Conservation (phyloP, 768 basidiomycete species). For the Rhizopogon vinicolor region DNA sequence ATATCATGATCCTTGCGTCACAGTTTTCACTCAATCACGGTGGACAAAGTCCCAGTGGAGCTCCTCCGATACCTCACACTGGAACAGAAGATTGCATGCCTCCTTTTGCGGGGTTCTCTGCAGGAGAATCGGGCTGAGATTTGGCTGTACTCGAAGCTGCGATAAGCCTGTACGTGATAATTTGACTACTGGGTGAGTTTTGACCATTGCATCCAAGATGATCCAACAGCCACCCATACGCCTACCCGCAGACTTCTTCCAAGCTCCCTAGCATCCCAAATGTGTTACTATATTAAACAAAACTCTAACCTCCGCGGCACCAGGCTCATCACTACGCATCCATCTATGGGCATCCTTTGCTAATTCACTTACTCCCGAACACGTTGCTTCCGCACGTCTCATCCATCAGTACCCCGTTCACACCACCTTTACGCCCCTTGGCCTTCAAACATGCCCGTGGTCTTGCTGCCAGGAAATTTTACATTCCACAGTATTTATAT, state of each 20-base stretch:
- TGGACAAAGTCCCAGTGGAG: neutral
- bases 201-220: neutral
- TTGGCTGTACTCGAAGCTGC: neutral
- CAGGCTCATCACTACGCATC: neutral
- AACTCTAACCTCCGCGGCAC: neutral
- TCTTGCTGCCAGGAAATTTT: constrained; percentile 18
- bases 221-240: neutral
- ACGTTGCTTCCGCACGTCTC: constrained; percentile 31
- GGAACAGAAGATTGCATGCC: neutral
- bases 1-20: neutral
- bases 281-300: neutral
- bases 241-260: neutral
- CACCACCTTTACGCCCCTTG: constrained; percentile 24
- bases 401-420: constrained; percentile 24
- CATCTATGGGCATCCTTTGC: neutral
- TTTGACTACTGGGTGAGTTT: neutral
- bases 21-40: neutral
- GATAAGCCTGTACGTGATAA: neutral
- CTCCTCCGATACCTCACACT: neutral
- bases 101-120: neutral
- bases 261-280: neutral
- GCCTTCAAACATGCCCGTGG: constrained; percentile 15
- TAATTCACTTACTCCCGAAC: constrained; percentile 30
- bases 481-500: constrained; percentile 30
- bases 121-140: neutral